A percentile compares a stretch with the other conserved stretches of the same genome.
Evolutionary conservation across 2,329 filamentous ascomycete genomes (phyloP).

Genomic region (Paracoccidioides lutzii): DNA sequence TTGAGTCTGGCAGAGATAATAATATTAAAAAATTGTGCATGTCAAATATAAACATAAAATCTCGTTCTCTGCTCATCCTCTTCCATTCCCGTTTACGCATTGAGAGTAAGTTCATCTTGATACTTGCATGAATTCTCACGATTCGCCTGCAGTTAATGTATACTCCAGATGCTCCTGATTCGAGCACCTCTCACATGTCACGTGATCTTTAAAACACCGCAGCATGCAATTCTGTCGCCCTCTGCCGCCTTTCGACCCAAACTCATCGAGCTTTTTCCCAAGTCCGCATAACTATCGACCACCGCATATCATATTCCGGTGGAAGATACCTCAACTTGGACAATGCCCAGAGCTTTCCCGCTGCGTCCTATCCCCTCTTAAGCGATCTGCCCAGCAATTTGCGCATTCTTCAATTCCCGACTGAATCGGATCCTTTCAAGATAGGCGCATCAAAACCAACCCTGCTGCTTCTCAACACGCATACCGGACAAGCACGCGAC

Average conservation of each 20-base stretch:
- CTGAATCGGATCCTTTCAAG: neutral
- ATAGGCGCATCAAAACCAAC: neutral
- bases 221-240: slow-evolving; percentile 6
- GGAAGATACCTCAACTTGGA: neutral
- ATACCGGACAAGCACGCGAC: neutral
- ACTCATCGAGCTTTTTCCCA: neutral
- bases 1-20: no score
- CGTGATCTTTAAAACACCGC: slow-evolving; percentile 4
- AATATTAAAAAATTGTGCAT: no score
- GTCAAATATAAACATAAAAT: no score
- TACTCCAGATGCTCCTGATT: no score
- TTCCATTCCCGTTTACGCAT: no score
- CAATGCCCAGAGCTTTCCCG: neutral
- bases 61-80: no score
- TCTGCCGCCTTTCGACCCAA: neutral
- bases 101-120: no score
- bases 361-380: neutral
- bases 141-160: no score
- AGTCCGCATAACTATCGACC: neutral
- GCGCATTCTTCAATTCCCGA: no score
- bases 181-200: neutral
- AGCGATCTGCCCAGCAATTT: neutral
- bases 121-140: no score
- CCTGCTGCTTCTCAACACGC: neutral
- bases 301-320: neutral